phyloP scores from a whole-genome alignment of 2,329 filamentous ascomycete genomes.

The Diplodia corticola region DNA sequence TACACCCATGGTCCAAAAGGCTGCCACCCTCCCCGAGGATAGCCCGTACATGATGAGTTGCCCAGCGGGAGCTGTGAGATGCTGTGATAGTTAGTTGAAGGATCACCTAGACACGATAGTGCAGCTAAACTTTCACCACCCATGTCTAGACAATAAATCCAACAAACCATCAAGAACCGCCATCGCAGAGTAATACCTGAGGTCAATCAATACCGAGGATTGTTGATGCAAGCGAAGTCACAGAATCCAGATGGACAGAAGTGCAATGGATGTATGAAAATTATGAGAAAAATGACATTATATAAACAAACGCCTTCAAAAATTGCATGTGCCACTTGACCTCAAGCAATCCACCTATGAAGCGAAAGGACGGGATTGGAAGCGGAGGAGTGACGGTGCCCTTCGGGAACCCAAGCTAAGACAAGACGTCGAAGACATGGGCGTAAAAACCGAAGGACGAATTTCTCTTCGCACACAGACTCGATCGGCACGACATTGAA shows the following conservation, averaged over 20 bases:
- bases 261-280: background rate
- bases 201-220: background rate
- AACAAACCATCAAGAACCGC: no score
- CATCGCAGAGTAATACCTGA: no score
- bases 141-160: background rate
- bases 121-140: background rate
- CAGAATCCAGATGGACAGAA: background rate
- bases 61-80: background rate
- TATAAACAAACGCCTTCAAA: background rate
- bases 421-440: constrained; percentile 22
- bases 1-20: background rate
- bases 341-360: constrained; percentile 19
- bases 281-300: background rate
- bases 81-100: background rate
- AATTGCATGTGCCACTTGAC: constrained; percentile 15
- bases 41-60: background rate
- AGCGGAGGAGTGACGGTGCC: constrained; percentile 20
- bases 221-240: no score
- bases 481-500: constrained; percentile 22
- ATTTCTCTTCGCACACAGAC: constrained; percentile 23
- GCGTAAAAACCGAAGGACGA: background rate
- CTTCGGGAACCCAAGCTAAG: constrained; percentile 10
- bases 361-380: constrained; percentile 14
- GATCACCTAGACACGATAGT: background rate
- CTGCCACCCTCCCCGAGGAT: background rate